Evolutionary conservation across 306 rosid species (phyloP).

Genomic region (Quercus parvula): DNA sequence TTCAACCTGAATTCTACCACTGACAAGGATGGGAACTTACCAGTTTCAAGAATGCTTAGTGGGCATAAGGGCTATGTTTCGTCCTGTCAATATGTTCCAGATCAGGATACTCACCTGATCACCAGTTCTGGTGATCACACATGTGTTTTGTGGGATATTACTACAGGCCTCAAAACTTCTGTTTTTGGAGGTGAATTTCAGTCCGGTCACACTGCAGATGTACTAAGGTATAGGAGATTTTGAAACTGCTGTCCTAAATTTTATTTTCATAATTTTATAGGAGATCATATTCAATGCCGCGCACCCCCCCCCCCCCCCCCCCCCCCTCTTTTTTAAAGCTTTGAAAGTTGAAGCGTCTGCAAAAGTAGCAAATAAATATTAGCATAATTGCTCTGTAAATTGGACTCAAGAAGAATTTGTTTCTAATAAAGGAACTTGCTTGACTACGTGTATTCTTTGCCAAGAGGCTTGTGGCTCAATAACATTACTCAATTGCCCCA

Average conservation of each 20-base stretch:
- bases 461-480: no score
- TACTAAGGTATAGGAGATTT: slow-evolving; percentile 62
- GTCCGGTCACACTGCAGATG: slow-evolving; percentile 93
- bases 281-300: not conserved
- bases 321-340: not conserved
- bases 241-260: slow-evolving; percentile 4
- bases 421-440: not conserved
- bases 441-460: not conserved
- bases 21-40: slow-evolving; percentile 70
- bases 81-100: slow-evolving; percentile 92
- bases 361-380: not conserved
- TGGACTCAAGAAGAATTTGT: not conserved
- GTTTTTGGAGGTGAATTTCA: slow-evolving; percentile 99
- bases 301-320: no score
- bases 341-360: slow-evolving; percentile 9
- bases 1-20: slow-evolving; percentile 84
- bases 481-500: no score
- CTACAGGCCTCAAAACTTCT: slow-evolving; percentile 90
- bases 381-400: not conserved
- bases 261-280: slow-evolving; percentile 13
- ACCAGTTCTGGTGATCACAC: slow-evolving; percentile 96
- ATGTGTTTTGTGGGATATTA: slow-evolving; percentile 92
- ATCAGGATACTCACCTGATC: slow-evolving; percentile 83
- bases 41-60: slow-evolving; percentile 68
- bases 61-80: slow-evolving; percentile 98